These are phyloP conservation scores for Biscutella auriculata DNA, from an alignment of 441 rosid genomes.

Conservation along the genomic window DNA sequence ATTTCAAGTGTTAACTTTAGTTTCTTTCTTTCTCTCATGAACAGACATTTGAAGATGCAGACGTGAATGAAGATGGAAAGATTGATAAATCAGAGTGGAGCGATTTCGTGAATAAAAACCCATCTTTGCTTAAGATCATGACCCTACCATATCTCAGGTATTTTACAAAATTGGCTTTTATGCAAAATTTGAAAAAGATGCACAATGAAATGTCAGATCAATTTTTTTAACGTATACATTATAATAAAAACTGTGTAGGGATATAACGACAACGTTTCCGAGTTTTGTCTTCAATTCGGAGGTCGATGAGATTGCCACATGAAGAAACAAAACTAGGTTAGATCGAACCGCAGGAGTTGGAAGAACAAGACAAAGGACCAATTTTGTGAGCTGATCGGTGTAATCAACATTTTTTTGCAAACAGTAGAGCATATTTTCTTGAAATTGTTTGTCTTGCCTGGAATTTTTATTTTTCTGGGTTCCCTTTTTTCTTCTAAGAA, in stretches of 20 bases:
- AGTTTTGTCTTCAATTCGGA: conserved; percentile 85
- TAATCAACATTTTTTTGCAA: conserved; percentile 10
- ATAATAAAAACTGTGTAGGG: conserved; percentile 54
- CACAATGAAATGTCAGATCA: background rate
- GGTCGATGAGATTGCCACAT: conserved; percentile 54
- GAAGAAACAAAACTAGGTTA: background rate
- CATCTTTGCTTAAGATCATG: conserved; percentile 83
- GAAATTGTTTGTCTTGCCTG: background rate
- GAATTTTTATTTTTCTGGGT: conserved; percentile 13
- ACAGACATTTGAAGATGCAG: conserved; percentile 87
- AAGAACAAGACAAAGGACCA: too few relatives aligned
- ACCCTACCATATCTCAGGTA: conserved; percentile 88
- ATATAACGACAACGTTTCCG: conserved; percentile 88
- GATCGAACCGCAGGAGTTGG: background rate
- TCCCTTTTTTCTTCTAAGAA: conserved; percentile 13
- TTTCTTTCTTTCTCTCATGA: background rate
- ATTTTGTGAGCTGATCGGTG: conserved; percentile 6
- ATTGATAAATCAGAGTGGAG: conserved; percentile 79
- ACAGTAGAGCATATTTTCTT: conserved; percentile 3
- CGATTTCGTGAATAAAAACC: conserved; percentile 65
- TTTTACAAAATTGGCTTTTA: background rate
- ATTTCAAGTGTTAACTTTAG: background rate
- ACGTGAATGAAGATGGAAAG: conserved; percentile 71
- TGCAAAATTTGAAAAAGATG: background rate
- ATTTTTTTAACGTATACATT: too few relatives aligned